Evolutionary conservation across 305 asterid species (phyloP).

Genomic region (Fraxinus xanthoxyloides): DNA sequence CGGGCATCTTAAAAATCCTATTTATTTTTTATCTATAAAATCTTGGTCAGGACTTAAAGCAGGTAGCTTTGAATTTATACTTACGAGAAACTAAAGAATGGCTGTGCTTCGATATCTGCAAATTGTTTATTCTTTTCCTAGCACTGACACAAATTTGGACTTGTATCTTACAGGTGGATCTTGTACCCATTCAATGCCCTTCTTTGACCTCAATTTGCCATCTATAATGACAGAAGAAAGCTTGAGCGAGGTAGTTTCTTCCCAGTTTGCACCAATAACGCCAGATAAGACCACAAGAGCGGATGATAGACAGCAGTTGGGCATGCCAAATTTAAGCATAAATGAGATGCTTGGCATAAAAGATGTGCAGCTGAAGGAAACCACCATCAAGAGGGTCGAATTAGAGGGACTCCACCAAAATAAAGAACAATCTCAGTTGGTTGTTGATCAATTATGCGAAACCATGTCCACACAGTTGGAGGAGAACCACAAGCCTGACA

Average conservation of each 20-base stretch:
- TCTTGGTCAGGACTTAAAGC: not conserved
- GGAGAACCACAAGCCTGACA: slow-evolving; percentile 80
- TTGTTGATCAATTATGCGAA: slow-evolving; percentile 27
- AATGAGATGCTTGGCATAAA: slow-evolving; percentile 25
- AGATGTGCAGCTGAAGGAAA: slow-evolving; percentile 22
- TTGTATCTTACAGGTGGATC: slow-evolving; percentile 46
- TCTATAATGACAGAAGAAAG: slow-evolving; percentile 42
- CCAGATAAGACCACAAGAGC: slow-evolving; percentile 48
- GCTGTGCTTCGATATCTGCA: not conserved
- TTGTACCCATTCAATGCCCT: slow-evolving; percentile 33
- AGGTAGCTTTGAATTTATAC: not conserved
- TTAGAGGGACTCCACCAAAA: slow-evolving; percentile 29
- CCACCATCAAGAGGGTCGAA: slow-evolving; percentile 24
- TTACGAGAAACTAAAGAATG: not conserved
- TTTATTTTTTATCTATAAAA: not conserved
- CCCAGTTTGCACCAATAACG: slow-evolving; percentile 60
- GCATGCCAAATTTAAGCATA: slow-evolving; percentile 21
- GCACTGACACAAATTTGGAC: slow-evolving; percentile 25
- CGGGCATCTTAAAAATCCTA: not conserved
- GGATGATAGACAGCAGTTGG: slow-evolving; percentile 28
- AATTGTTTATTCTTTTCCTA: slow-evolving; percentile 10
- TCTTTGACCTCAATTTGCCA: slow-evolving; percentile 53
- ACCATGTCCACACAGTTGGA: slow-evolving; percentile 36
- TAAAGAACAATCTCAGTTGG: slow-evolving; percentile 33
- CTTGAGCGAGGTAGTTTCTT: slow-evolving; percentile 28